Percentiles rank a stretch among this genome's conserved stretches.
Conservation (phyloP, 1,139 yeast species). For the Suhomyces chickasaworum region DNA sequence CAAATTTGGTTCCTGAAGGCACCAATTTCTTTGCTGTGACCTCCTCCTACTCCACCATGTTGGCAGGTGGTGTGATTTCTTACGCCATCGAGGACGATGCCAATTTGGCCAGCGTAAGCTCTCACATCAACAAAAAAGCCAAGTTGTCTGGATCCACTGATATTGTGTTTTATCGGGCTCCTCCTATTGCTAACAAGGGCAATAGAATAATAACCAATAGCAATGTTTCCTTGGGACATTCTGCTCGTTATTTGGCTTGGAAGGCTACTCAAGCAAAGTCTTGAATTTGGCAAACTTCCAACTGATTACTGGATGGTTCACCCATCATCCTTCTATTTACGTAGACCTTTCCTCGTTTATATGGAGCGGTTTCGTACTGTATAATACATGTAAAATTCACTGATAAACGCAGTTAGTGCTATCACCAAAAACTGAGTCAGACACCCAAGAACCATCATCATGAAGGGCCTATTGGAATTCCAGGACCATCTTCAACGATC, state of each 20-base stretch:
- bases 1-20: conserved; percentile 23
- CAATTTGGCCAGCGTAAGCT: conserved; percentile 16
- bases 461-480: conserved; percentile 44
- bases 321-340: background rate
- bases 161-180: conserved; percentile 78
- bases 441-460: background rate
- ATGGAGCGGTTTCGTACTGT: conserved; percentile 5
- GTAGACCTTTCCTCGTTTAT: background rate
- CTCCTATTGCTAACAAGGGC: conserved; percentile 59
- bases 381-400: conserved; percentile 7
- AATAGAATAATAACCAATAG: conserved; percentile 45
- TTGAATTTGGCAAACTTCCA: background rate
- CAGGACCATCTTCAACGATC: conserved; percentile 56
- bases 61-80: conserved; percentile 46
- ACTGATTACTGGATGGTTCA: background rate
- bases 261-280: conserved; percentile 29
- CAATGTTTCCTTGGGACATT: conserved; percentile 56
- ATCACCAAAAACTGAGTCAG: background rate
- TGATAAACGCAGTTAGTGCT: background rate
- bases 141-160: conserved; percentile 37
- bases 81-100: conserved; percentile 33
- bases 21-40: conserved; percentile 34
- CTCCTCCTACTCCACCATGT: conserved; percentile 38
- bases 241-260: conserved; percentile 74
- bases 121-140: conserved; percentile 27